phyloP scores from a whole-genome alignment of 2,329 filamentous ascomycete species.

The Fusarium illudens region DNA sequence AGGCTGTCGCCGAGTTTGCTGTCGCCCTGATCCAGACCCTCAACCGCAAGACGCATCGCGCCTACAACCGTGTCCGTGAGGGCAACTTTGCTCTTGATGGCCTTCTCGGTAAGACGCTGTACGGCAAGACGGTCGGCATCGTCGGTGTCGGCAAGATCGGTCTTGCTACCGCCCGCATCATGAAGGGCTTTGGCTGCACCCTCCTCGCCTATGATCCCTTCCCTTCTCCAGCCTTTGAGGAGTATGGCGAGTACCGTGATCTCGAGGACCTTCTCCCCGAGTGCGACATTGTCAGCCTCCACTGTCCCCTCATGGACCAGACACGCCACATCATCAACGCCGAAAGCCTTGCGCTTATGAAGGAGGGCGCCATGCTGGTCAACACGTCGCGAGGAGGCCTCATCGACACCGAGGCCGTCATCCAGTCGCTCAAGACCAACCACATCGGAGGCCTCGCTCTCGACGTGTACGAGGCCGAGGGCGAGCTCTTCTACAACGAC shows the following conservation, averaged over 20 bases:
- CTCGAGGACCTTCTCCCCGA: conserved; percentile 63
- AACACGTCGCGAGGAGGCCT: conserved; percentile 75
- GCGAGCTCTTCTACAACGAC: conserved; percentile 71
- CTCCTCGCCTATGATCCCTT: conserved; percentile 69
- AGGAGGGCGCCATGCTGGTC: conserved; percentile 67
- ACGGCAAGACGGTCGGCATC: conserved; percentile 72
- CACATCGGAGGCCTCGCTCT: conserved; percentile 69
- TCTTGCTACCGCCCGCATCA: conserved; percentile 66
- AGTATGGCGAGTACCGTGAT: conserved; percentile 61
- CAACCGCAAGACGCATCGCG: conserved; percentile 72
- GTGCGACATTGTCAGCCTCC: conserved; percentile 70
- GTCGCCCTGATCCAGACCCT: conserved; percentile 73
- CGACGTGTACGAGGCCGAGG: conserved; percentile 74
- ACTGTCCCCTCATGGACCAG: conserved; percentile 69
- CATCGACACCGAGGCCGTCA: conserved; percentile 67
- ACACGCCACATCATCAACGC: conserved; percentile 70
- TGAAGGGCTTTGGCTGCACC: conserved; percentile 70
- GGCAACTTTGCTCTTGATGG: conserved; percentile 74
- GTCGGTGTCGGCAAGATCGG: conserved; percentile 73
- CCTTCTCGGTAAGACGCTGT: conserved; percentile 67
- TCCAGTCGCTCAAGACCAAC: conserved; percentile 67
- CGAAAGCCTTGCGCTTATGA: conserved; percentile 62
- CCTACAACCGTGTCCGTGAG: conserved; percentile 73
- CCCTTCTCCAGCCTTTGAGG: conserved; percentile 57
- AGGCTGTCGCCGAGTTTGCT: conserved; percentile 75